Percentiles rank a stretch among this genome's conserved stretches.
Evolutionary conservation across 176 grass and related monocot genomes (phyloP).

Genomic region (Oryza longistaminata): DNA sequence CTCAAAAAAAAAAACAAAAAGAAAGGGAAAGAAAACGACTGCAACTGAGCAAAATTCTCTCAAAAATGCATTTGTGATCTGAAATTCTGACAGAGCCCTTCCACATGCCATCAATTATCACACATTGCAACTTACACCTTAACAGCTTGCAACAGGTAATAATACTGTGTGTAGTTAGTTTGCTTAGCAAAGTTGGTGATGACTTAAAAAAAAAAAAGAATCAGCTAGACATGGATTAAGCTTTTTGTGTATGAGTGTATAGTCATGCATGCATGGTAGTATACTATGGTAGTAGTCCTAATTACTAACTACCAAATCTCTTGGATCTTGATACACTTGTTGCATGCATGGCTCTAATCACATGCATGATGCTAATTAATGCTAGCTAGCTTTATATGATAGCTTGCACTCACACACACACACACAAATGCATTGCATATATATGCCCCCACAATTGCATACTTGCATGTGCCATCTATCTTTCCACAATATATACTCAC

Average conservation of each 20-base stretch:
- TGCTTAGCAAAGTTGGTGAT: neutral
- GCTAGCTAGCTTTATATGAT: neutral
- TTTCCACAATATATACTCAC: constrained; percentile 30
- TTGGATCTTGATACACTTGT: constrained; percentile 36
- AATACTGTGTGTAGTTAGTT: neutral
- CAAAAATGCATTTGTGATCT: no score
- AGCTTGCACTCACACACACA: constrained; percentile 20
- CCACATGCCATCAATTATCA: neutral
- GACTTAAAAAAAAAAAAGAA: neutral
- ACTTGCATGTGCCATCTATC: constrained; percentile 30
- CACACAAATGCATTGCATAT: neutral
- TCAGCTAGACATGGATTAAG: neutral
- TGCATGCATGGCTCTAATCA: constrained; percentile 32
- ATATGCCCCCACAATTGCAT: constrained; percentile 37
- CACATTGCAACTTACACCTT: neutral
- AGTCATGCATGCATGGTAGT: neutral
- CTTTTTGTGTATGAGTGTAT: neutral
- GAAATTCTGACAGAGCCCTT: no score
- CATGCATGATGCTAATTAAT: constrained; percentile 40
- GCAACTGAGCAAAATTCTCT: no score
- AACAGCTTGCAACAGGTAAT: no score
- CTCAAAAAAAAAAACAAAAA: no score
- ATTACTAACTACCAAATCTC: constrained; percentile 43
- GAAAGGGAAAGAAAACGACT: no score
- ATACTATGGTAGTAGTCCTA: neutral